Percentiles rank a stretch among this genome's conserved stretches.
phyloP scores from a whole-genome alignment of 2,329 filamentous ascomycete genomes.

The Rutstroemia sp. region DNA sequence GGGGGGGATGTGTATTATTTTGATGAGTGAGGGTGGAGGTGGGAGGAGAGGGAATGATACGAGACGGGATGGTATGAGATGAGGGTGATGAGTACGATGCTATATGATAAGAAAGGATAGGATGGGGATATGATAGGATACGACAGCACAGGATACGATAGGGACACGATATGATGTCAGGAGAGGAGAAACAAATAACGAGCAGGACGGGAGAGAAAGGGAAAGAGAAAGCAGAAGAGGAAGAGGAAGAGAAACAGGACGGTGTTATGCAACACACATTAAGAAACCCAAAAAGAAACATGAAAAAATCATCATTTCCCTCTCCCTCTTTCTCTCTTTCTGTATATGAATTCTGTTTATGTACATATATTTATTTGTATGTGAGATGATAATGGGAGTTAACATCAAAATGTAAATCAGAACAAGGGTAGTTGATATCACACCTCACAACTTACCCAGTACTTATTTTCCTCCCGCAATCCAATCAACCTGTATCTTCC shows the following conservation, averaged over 20 bases:
- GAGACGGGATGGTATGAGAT: background rate
- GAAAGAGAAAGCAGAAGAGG: background rate
- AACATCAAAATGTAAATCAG: too few relatives aligned
- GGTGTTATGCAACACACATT: background rate
- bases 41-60: too few relatives aligned
- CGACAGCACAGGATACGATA: background rate
- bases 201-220: background rate
- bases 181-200: background rate
- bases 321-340: constrained; percentile 32
- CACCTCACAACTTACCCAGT: too few relatives aligned
- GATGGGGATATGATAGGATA: background rate
- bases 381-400: too few relatives aligned
- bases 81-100: background rate
- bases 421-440: too few relatives aligned
- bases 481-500: too few relatives aligned
- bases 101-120: background rate
- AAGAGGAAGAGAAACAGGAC: background rate
- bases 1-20: too few relatives aligned
- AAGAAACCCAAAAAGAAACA: constrained; percentile 18
- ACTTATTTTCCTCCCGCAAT: too few relatives aligned
- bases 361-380: too few relatives aligned
- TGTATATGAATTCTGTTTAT: too few relatives aligned
- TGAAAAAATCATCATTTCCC: constrained; percentile 80
- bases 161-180: background rate
- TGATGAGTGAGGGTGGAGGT: too few relatives aligned